Evolutionary conservation across 352 stramenopile species (phyloP).

Genomic region (Peronospora destructor): DNA sequence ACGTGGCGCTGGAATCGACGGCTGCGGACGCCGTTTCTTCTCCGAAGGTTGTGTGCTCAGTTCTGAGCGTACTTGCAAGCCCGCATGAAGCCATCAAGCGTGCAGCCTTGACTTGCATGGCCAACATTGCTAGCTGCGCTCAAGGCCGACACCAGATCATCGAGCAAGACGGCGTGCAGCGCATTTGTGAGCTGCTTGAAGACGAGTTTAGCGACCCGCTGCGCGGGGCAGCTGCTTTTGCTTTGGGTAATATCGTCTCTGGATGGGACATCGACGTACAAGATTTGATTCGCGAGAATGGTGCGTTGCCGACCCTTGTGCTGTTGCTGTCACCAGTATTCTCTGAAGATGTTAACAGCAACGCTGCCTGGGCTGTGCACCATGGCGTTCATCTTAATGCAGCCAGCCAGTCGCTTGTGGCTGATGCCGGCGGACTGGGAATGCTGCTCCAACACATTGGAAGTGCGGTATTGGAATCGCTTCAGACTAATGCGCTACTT

Average conservation of each 20-base stretch:
- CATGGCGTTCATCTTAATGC: slow-evolving; percentile 58
- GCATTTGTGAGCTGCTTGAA: slow-evolving; percentile 40
- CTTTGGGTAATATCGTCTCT: slow-evolving; percentile 60
- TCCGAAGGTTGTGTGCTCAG: slow-evolving; percentile 31
- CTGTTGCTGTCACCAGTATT: slow-evolving; percentile 57
- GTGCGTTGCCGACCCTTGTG: slow-evolving; percentile 48
- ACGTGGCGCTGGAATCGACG: slow-evolving; percentile 45
- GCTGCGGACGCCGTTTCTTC: slow-evolving; percentile 28
- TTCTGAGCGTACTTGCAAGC: slow-evolving; percentile 40
- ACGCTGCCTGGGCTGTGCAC: slow-evolving; percentile 71
- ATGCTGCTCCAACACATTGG: slow-evolving; percentile 50
- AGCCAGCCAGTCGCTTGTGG: slow-evolving; percentile 52
- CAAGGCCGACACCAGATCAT: slow-evolving; percentile 42
- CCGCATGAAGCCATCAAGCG: slow-evolving; percentile 59
- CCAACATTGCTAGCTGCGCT: slow-evolving; percentile 38
- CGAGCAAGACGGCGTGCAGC: slow-evolving; percentile 37
- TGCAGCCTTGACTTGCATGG: slow-evolving; percentile 43
- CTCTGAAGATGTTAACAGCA: slow-evolving; percentile 57
- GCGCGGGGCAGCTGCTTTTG: slow-evolving; percentile 52
- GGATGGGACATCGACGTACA: slow-evolving; percentile 49
- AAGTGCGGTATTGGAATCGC: slow-evolving; percentile 30
- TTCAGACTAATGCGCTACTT: slow-evolving; percentile 67
- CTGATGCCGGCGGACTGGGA: slow-evolving; percentile 48
- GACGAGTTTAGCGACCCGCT: slow-evolving; percentile 49
- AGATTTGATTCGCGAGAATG: slow-evolving; percentile 50